Base-by-base conservation (phyloP, 148 eudicot genomes). In the Fagopyrum homotropicum region DNA sequence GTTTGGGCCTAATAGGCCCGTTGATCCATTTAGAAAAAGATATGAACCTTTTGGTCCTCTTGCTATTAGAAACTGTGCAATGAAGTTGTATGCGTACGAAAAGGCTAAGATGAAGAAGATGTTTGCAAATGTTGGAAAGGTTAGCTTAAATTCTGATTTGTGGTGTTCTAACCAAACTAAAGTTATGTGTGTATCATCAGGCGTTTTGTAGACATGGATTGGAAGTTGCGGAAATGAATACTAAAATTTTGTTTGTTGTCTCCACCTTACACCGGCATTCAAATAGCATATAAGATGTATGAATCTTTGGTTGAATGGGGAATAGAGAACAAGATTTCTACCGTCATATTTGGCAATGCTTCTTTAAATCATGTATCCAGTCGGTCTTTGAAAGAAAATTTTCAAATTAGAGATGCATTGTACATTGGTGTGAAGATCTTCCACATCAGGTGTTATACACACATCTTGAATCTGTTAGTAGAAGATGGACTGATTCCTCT, bases 101-200 rank as follows among this genome's bases (percentile, higher is more conserved):
- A 77, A 77, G 46, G 69, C 43, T 30, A 77, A 77, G n/a, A 7
- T 77, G 15, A 54, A 77, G 54, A 3, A 57, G 2, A 40, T 45
- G 14, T 26, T 72, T 7, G 56, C 26, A 29, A 57, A 57, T 1
- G 29, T 72, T 35, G 60, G 47, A 0, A 47, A 15, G 7, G 48
- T 72, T 44, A 9, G 56, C n/a, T 77, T 72, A n/a, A 72, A 70
- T 3, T 71, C 60, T 2, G 70, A 77, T 16, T 60, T 77, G 40
- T 77, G 68, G 74, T 16, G 44, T 22, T 60, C 77, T 8, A 60
- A 10, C 8, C 69, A 75, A 75, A 75, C 16, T 40, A 56, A 4
- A 54, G 46, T 30, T 75, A 60, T 16, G 57, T 59, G 77, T 68
- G 59, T 45, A 60, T 75, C 51, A 60, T 47, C 5, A 40, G 57